Conservation (phyloP, 352 stramenopile species). For the Phytophthora vignae region DNA sequence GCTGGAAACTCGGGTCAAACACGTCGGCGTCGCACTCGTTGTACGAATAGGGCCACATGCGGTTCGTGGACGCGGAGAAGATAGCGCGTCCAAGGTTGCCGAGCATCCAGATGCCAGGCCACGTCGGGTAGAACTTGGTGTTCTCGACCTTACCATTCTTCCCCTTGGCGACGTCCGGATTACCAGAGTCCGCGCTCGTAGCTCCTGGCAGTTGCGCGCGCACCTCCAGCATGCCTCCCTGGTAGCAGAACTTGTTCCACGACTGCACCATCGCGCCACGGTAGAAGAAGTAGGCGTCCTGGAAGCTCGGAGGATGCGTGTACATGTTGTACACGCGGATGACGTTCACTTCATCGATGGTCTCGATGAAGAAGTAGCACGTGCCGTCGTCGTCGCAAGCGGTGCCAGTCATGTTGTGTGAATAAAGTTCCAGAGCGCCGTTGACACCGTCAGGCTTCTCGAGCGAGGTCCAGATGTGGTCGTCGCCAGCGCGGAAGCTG, state of each 20-base stretch:
- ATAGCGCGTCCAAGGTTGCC: neutral
- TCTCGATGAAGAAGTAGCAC: slow-evolving; percentile 59
- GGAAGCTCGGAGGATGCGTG: slow-evolving; percentile 39
- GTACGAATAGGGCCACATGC: neutral
- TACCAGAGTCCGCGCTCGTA: slow-evolving; percentile 42
- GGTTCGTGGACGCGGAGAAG: neutral
- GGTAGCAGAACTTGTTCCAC: slow-evolving; percentile 96
- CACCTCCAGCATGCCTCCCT: slow-evolving; percentile 93
- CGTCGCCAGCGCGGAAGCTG: slow-evolving; percentile 90
- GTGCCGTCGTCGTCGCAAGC: slow-evolving; percentile 51
- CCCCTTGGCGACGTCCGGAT: slow-evolving; percentile 50
- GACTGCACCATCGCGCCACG: slow-evolving; percentile 88
- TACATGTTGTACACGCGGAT: slow-evolving; percentile 75
- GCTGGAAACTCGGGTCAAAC: neutral
- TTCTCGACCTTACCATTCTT: slow-evolving; percentile 24
- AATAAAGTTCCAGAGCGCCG: slow-evolving; percentile 92
- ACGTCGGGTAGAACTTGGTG: slow-evolving; percentile 64
- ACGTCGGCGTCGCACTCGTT: neutral
- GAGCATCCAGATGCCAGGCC: neutral
- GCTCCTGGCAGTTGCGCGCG: slow-evolving; percentile 87
- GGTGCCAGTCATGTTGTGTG: slow-evolving; percentile 74
- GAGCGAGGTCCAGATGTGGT: slow-evolving; percentile 95
- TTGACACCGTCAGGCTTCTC: slow-evolving; percentile 95
- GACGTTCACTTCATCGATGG: slow-evolving; percentile 37
- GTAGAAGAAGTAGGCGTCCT: slow-evolving; percentile 48